Base-by-base conservation (phyloP, 2,329 filamentous ascomycete genomes). In the Alternaria tenuissima region DNA sequence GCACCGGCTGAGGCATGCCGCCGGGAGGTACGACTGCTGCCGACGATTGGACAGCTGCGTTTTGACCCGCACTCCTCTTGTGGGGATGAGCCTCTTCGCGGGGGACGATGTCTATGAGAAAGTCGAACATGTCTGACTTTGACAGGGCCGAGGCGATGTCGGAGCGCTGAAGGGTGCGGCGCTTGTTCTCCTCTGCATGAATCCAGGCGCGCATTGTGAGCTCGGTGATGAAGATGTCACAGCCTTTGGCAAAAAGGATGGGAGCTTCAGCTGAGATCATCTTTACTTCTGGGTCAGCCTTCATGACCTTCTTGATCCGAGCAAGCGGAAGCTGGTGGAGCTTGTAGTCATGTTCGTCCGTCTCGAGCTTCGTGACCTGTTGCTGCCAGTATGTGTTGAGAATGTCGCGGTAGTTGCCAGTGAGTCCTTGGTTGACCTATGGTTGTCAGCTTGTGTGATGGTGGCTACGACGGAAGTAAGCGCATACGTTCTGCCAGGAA, bases 261-360 rank as follows among this genome's bases (percentile, higher is more conserved):
- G 95, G 95, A 2, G 95, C 95, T 81, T 99, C 95, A 8, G 95
- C 95, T 4, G 94, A 98, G 65, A 99, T 99, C 95, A 99, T 99
- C 84, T 99, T 99, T 48, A 99, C 95, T 74, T 99, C 95, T 0
- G 95, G 95, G 70, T 99, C 95, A 1, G 95, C 95, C 82, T 99
- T 99, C 95, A 99, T 99, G 68, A 99, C 95, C 80, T 99, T 99
- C 85, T 99, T 99, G 83, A 99, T 99, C 55, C 95, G 91, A n/a
- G 95, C 95, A 41, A 99, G 86, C 2, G 95, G 95, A 39, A 99
- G 86, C 79, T 98, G 95, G 79, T 99, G 95, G 57, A 98, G 87
- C 81, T 99, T 99, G 86, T 98, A 99, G 80, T 99, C 95, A 79
- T 99, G 95, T 49, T 91, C 93, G 73, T 98, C 95, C 61, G 87